These are phyloP conservation scores for Insectozyma bohioensis DNA, from an alignment of 1,139 yeast genomes.

Conservation along the genomic window DNA sequence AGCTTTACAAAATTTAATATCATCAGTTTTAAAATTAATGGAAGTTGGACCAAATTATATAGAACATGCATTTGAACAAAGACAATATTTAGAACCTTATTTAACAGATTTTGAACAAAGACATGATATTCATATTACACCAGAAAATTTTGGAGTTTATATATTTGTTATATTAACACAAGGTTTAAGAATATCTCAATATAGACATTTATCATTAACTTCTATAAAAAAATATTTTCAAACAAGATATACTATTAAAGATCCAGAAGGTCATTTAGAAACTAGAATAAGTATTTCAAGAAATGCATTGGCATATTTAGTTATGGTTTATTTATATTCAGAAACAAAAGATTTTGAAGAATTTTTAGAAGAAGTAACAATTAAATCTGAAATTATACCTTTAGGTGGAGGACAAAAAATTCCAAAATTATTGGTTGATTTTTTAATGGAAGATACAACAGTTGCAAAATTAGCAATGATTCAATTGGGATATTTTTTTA, in stretches of 20 bases:
- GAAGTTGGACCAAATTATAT: constrained; percentile 24
- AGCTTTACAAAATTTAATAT: constrained; percentile 44
- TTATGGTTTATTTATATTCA: constrained; percentile 54
- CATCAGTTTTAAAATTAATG: constrained; percentile 27
- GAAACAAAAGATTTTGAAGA: constrained; percentile 48
- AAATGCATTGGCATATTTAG: constrained; percentile 45
- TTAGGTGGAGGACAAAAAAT: constrained; percentile 39
- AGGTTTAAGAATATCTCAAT: constrained; percentile 65
- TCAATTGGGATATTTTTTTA: constrained; percentile 49
- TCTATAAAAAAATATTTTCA: constrained; percentile 52
- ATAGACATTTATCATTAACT: constrained; percentile 55
- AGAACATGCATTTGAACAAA: constrained; percentile 36
- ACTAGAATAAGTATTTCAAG: constrained; percentile 5
- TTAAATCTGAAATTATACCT: constrained; percentile 24
- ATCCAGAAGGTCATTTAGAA: constrained; percentile 8
- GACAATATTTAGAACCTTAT: constrained; percentile 39
- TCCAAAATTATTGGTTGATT: constrained; percentile 52
- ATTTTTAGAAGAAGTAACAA: constrained; percentile 46
- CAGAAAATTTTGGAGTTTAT: constrained; percentile 55
- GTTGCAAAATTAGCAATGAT: constrained; percentile 48
- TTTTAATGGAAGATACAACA: constrained; percentile 40
- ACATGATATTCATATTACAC: constrained; percentile 41
- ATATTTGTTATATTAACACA: constrained; percentile 53
- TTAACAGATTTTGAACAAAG: constrained; percentile 47
- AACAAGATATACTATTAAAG: constrained; percentile 32